Evolutionary conservation across 2,329 filamentous ascomycete species (phyloP).

Genomic region (Fusarium buxicola): DNA sequence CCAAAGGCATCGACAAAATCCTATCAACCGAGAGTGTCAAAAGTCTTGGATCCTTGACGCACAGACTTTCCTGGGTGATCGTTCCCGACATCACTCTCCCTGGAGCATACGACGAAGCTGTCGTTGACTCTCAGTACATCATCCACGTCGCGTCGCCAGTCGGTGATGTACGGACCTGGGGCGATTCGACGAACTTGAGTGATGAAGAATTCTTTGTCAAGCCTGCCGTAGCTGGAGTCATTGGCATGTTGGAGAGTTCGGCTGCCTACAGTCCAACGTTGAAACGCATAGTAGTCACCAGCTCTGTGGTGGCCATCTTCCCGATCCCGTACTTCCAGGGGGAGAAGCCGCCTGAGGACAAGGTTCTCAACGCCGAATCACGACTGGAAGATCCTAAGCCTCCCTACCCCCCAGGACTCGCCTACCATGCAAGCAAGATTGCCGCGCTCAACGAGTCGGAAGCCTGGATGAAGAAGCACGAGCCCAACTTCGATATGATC

Average conservation of each 20-base stretch:
- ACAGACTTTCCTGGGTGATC: neutral
- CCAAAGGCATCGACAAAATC: slow-evolving; percentile 3
- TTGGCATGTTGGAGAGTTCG: slow-evolving; percentile 10
- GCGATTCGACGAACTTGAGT: neutral
- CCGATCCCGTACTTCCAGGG: slow-evolving; percentile 1
- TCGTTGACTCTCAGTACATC: neutral
- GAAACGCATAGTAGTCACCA: slow-evolving; percentile 4
- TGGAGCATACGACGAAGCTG: slow-evolving; percentile 3
- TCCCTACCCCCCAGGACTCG: neutral
- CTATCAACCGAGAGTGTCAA: neutral
- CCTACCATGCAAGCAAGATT: slow-evolving; percentile 9
- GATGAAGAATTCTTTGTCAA: neutral
- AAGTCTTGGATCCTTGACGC: neutral
- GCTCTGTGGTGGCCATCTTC: slow-evolving; percentile 8
- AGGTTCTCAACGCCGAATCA: neutral
- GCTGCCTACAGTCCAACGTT: neutral
- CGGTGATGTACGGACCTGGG: neutral
- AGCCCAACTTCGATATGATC: neutral
- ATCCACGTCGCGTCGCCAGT: slow-evolving; percentile 4
- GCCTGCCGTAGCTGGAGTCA: neutral
- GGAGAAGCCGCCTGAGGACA: neutral
- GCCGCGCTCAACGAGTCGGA: slow-evolving; percentile 9
- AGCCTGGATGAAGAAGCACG: slow-evolving; percentile 11
- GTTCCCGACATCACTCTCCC: neutral
- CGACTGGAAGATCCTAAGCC: neutral